Base-by-base conservation (phyloP, 2,329 filamentous ascomycete genomes). In the Monilinia fructicola region DNA sequence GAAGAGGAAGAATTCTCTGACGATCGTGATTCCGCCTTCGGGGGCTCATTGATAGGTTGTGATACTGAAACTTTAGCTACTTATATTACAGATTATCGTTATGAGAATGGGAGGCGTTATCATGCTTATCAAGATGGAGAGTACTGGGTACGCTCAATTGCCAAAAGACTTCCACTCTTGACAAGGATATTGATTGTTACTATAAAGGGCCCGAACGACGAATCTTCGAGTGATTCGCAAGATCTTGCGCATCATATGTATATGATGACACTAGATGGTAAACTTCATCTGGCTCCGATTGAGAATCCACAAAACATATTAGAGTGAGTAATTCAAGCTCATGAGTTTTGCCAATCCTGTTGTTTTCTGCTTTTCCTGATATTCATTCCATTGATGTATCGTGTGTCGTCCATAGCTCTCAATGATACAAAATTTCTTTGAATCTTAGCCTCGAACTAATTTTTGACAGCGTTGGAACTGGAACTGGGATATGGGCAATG, bases 51-150 rank as follows among this genome's bases (percentile, higher is more conserved):
- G 31, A 68, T 70, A 46, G 71, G 68, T 21, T 69, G 56, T 64
- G 67, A 72, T 65, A 70, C 68, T n/a, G 66, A 69, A 55, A 69
- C 68, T 2, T 56, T 71, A n/a, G 67, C 66, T 21, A 67, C 61
- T 26, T 70, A 61, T 28, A 72, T 73, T 26, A 73, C 71, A 21
- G 72, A 35, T 7, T 35, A 35, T 53, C 67, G 70, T 12, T 71
- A 71, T 52, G 80, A 83, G 66, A 82, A 82, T 66, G 81, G 81
- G 4, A 76, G 81, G 1, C 75, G 81, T 9, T 83, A 83, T 64
- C 81, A 84, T 63, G 76, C 75, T 1, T 70, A 68, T 50, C 65
- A 38, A 44, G 79, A 74, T 70, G 78, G 79, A 50, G 78, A 81
- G 48, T 74, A 74, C 52, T 71, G 69, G 71, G 69, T 69, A 68